Conservation (phyloP, 768 basidiomycete species). For the Kwoniella botswanensis region DNA sequence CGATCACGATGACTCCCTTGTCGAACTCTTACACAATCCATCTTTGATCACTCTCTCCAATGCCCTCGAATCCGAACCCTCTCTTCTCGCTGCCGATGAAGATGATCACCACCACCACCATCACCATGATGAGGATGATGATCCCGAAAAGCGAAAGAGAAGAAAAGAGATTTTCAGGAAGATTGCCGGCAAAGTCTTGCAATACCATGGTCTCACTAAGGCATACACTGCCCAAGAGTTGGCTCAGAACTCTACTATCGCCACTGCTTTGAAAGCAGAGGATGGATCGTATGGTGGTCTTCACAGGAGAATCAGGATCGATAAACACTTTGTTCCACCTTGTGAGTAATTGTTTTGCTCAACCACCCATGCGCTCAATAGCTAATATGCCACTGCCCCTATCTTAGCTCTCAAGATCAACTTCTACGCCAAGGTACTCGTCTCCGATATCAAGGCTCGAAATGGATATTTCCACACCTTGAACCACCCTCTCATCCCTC, state of each 20-base stretch:
- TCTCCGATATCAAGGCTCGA: constrained; percentile 61
- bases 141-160: constrained; percentile 58
- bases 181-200: constrained; percentile 65
- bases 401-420: constrained; percentile 61
- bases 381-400: background rate
- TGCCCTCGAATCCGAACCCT: constrained; percentile 34
- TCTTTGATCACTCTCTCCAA: constrained; percentile 41
- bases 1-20: constrained; percentile 33
- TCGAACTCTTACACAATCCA: constrained; percentile 41
- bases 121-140: constrained; percentile 44
- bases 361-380: background rate
- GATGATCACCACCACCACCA: constrained; percentile 32
- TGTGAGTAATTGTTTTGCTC: constrained; percentile 29
- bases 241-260: constrained; percentile 65
- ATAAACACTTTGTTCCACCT: constrained; percentile 55
- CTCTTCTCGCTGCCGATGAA: constrained; percentile 29
- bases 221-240: constrained; percentile 60
- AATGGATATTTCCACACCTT: constrained; percentile 68
- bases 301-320: constrained; percentile 49
- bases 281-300: constrained; percentile 54
- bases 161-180: constrained; percentile 65
- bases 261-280: constrained; percentile 55
- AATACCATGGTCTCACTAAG: constrained; percentile 66
- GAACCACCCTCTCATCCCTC: constrained; percentile 63
- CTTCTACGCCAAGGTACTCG: constrained; percentile 60